Evolutionary conservation across 1,284 basidiomycete species (phyloP).

Genomic region (Cutaneotrichosporon sp.): DNA sequence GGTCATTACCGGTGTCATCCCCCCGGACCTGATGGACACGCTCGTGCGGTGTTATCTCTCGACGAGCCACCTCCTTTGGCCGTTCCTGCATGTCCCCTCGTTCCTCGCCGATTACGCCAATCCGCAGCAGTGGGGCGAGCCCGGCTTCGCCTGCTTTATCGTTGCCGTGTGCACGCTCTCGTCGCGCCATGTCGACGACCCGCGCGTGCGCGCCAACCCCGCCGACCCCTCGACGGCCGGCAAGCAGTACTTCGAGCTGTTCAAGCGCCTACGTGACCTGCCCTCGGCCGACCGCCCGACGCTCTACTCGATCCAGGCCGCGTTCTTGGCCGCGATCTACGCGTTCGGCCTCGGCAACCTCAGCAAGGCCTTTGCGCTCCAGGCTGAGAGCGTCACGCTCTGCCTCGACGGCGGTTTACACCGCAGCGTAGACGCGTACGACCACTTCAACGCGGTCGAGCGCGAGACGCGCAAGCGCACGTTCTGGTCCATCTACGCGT

Average conservation of each 20-base stretch:
- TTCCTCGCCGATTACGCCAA: constrained; percentile 87
- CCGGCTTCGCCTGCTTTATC: constrained; percentile 86
- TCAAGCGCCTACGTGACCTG: constrained; percentile 75
- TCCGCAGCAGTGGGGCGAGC: constrained; percentile 87
- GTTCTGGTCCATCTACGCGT: constrained; percentile 87
- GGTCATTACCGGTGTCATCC: constrained; percentile 79
- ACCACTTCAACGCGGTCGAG: constrained; percentile 81
- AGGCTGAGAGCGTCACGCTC: constrained; percentile 79
- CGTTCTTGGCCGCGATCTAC: constrained; percentile 82
- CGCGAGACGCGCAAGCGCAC: constrained; percentile 85
- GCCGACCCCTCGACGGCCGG: constrained; percentile 78
- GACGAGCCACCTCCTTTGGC: constrained; percentile 86
- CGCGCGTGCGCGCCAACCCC: constrained; percentile 76
- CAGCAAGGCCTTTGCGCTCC: constrained; percentile 78
- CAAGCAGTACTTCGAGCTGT: constrained; percentile 86
- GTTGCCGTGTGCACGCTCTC: constrained; percentile 84
- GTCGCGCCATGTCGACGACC: constrained; percentile 85
- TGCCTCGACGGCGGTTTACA: constrained; percentile 81
- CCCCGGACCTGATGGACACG: constrained; percentile 84
- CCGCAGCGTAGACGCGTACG: constrained; percentile 81
- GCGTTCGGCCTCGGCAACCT: constrained; percentile 82
- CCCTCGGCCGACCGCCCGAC: constrained; percentile 85
- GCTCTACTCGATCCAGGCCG: constrained; percentile 82
- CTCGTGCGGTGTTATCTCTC: constrained; percentile 63
- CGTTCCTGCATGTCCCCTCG: constrained; percentile 84